Base-by-base conservation (phyloP, 139 green algal genomes). In the Chlorella sp. region DNA sequence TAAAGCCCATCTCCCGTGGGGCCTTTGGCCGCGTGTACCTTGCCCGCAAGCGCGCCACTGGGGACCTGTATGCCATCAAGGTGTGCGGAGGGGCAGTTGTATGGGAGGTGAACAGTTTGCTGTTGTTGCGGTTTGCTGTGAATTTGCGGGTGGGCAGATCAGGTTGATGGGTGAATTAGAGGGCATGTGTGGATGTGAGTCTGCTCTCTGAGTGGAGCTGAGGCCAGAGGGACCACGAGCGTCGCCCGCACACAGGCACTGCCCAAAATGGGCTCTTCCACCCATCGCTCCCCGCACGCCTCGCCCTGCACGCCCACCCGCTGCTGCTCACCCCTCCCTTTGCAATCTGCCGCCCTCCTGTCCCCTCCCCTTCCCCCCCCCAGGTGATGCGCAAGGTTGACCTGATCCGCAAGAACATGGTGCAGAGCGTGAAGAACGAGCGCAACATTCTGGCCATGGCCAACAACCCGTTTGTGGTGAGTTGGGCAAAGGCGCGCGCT, bases 11-110 rank as follows among this genome's bases (percentile, higher is more conserved):
- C 89, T 97, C 93, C 92, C 90, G 96, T 0, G 98, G 98, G 22
- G 98, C 97, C 2, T 99, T 97, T 93, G 98, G 98, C 0, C 93
- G 97, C 1, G 98, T 99, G 60, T 99, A 98, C 91, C 94, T 99
- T 26, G 97, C 96, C 2, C 90, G 84, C 81, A 99, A 99, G 91
- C 92, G 93, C 18, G 90, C 94, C 21, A 99, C 96, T 0, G 94
- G 95, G 3, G 95, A 98, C 86, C 66, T 97, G 42, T 97, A 94
- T 85, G 96, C 96, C 37, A 96, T 98, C 86, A 98, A 98, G 94
- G 94, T 95, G 57, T 24, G 75, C 5, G 0, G 57, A 69, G 32
- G n/a, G n/a, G n/a, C n/a, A n/a, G 64, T 28, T 71, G 64, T 9
- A 32, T 26, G 64, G 21, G 22, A 5, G 64, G n/a, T n/a, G n/a